Evolutionary conservation across 768 basidiomycete genomes (phyloP), one percentile per base, ranked within the genome.

Genomic region (Lactarius trivialis): DNA sequence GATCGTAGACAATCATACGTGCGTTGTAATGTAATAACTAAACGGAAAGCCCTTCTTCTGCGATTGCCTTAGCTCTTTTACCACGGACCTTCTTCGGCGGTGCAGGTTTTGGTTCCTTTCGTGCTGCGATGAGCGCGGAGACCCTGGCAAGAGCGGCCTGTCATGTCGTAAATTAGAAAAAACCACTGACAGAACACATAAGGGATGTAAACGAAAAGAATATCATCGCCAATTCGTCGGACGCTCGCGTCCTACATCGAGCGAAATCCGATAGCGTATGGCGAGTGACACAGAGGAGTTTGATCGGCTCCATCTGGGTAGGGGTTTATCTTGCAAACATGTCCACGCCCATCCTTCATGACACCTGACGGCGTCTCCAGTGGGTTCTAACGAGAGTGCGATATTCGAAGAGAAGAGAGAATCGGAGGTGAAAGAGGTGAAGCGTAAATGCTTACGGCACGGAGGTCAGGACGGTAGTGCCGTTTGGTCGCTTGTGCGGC

Each of bases 311-410:
- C 72, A 70, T 63, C 70, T 73, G 73, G 73, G 70, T 72, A 73
- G 73, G 64, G 73, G 79, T 79, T 68, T 75, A 71, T 93, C 75
- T 93, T 85, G 90, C 90, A 93, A 82, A 88, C 89, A 76, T 89
- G 86, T 93, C 90, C 89, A 93, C 90, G 83, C 90, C 88, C 89
- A 81, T 77, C 89, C 80, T 87, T 91, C 88, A 86, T 86, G 57
- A 73, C 75, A 76, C 79, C 79, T 75, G 74, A 71, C 70, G 76
- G 81, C 74, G 74, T 73, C 71, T 89, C 86, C 86, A 83, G 89
- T 80, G 87, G 90, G 90, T 90, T 93, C 90, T 93, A 93, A 86
- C 86, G 85, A 82, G 85, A 86, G 77, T 91, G 90, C 89, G 76
- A 78, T 17, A 58, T 53, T 58, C 30, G 36, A 62, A 58, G 41